Conservation (phyloP, 257 asterid species). For the Solanum chmielewskii region DNA sequence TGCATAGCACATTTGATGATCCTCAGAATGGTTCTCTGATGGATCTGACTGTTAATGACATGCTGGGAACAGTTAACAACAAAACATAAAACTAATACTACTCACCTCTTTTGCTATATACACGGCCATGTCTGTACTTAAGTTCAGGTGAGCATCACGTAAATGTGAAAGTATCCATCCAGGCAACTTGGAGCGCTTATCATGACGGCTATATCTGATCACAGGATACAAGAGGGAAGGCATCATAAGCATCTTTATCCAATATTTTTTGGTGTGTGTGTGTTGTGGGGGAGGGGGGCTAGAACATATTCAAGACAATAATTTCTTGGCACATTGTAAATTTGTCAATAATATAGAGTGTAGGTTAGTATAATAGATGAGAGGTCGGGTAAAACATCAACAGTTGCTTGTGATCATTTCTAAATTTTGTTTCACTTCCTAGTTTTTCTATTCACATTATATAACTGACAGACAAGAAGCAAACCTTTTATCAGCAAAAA, state of each 20-base stretch:
- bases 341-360: background rate
- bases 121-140: constrained; percentile 98
- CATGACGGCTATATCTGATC: constrained; percentile 88
- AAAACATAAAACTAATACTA: background rate
- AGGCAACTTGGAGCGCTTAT: constrained; percentile 90
- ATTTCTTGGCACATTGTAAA: background rate
- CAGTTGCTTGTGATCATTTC: background rate
- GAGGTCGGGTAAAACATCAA: background rate
- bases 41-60: background rate
- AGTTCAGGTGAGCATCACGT: constrained; percentile 90
- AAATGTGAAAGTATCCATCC: constrained; percentile 95
- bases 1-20: background rate
- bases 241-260: background rate
- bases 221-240: background rate
- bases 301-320: background rate
- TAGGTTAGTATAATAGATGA: background rate
- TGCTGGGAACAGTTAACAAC: background rate
- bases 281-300: background rate
- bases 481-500: constrained; percentile 95
- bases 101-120: constrained; percentile 92
- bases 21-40: background rate
- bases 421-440: background rate
- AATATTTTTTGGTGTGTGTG: background rate
- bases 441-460: background rate
- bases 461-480: background rate